phyloP scores from a whole-genome alignment of 106 monocot genomes.

The Dactylorhiza incarnata region DNA sequence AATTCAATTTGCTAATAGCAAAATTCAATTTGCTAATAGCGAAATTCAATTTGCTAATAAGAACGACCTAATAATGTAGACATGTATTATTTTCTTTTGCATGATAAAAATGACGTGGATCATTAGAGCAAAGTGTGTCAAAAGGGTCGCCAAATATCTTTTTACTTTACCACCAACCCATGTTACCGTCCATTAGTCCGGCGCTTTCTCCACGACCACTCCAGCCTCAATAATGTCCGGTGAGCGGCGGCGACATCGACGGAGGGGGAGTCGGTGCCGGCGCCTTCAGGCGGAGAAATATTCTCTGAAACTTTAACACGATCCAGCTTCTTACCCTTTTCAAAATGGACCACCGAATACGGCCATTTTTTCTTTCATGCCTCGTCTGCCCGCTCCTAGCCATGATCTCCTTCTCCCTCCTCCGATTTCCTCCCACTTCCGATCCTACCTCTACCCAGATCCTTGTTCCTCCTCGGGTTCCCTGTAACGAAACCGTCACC shows the following conservation, averaged over 20 bases:
- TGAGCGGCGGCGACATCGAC: background rate
- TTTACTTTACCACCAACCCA: no score
- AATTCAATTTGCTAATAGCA: no score
- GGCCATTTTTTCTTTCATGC: background rate
- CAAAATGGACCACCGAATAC: conserved; percentile 9
- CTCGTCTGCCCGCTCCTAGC: conserved; percentile 16
- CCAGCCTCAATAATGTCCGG: conserved; percentile 3
- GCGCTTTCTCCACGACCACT: background rate
- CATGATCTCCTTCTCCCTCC: conserved; percentile 25
- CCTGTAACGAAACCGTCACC: conserved; percentile 3
- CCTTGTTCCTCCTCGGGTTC: background rate
- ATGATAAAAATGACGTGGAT: no score
- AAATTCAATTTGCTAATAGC: no score
- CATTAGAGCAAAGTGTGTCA: no score
- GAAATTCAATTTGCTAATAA: no score
- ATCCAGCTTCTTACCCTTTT: background rate
- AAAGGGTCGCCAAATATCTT: no score
- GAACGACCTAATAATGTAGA: no score
- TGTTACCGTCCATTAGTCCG: no score
- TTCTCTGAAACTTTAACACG: background rate
- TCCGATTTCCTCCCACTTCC: conserved; percentile 3
- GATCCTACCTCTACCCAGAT: background rate
- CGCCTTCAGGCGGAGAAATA: background rate
- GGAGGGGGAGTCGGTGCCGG: background rate
- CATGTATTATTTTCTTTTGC: no score